Conservation (phyloP, 495 filamentous ascomycete genomes). For the Aspergillus diversus region DNA sequence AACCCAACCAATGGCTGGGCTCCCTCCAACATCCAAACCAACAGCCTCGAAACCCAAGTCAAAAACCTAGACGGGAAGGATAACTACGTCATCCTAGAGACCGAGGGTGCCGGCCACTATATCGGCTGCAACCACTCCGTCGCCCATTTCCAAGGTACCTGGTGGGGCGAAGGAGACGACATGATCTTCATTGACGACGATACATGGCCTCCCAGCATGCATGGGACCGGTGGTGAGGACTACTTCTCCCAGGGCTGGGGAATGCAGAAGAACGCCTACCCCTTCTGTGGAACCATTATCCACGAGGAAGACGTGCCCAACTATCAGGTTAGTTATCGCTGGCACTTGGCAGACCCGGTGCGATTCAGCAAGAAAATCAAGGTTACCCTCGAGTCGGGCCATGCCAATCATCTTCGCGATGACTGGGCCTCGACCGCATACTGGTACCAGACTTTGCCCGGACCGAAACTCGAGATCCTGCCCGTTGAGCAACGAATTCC, state of each 20-base stretch:
- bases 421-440: constrained; percentile 16
- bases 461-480: constrained; percentile 27
- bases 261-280: constrained; percentile 29
- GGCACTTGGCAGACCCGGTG: constrained; percentile 24
- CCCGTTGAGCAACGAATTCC: constrained; percentile 14
- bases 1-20: constrained; percentile 32
- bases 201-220: constrained; percentile 31
- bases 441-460: constrained; percentile 29
- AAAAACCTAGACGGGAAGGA: constrained; percentile 15
- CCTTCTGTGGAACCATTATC: constrained; percentile 29
- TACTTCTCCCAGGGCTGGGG: constrained; percentile 19
- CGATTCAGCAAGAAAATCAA: constrained; percentile 17
- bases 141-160: constrained; percentile 26
- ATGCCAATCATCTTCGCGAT: constrained; percentile 16
- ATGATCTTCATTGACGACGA: constrained; percentile 36
- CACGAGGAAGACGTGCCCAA: constrained; percentile 31
- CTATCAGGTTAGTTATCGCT: constrained; percentile 29
- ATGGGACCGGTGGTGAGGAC: constrained; percentile 26
- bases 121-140: constrained; percentile 33
- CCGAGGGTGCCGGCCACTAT: constrained; percentile 24
- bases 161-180: constrained; percentile 33
- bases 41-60: constrained; percentile 18
- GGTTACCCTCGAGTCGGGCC: constrained; percentile 19
- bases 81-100: constrained; percentile 24
- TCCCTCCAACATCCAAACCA: constrained; percentile 19